Conservation (phyloP, 495 filamentous ascomycete species). For the Aspergillus bertholletiae region DNA sequence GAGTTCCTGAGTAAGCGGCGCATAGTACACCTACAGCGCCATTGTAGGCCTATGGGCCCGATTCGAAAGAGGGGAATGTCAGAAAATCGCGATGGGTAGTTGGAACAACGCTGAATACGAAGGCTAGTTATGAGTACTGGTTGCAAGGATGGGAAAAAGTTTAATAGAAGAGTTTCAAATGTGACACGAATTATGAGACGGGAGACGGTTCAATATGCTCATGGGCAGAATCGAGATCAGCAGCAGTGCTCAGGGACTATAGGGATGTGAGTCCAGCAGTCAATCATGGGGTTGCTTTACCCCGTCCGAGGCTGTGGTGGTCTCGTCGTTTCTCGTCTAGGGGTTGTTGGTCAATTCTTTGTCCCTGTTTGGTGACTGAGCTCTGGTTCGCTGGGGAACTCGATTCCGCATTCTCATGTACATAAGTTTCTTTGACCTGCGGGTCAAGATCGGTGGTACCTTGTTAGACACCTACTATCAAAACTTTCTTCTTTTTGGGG, state of each 20-base stretch:
- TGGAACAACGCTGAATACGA: not conserved
- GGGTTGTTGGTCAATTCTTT: constrained; percentile 9
- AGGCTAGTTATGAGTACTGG: not conserved
- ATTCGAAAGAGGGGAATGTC: constrained; percentile 1
- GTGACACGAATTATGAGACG: constrained; percentile 40
- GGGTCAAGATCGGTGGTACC: constrained; percentile 33
- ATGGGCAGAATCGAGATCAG: constrained; percentile 29
- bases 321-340: constrained; percentile 10
- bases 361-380: constrained; percentile 9
- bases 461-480: constrained; percentile 20
- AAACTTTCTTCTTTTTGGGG: constrained; percentile 5
- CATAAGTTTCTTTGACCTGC: constrained; percentile 36
- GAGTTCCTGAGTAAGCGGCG: constrained; percentile 42
- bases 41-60: not conserved
- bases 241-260: constrained; percentile 22
- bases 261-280: constrained; percentile 1
- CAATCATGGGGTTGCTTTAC: constrained; percentile 14
- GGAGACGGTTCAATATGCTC: constrained; percentile 34
- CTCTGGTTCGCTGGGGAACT: constrained; percentile 4
- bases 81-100: not conserved
- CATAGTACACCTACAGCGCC: constrained; percentile 13
- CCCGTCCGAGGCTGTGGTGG: constrained; percentile 16
- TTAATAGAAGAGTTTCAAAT: constrained; percentile 29
- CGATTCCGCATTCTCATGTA: constrained; percentile 37
- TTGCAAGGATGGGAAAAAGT: constrained; percentile 36